Percentiles rank a stretch among this genome's conserved stretches.
Conservation (phyloP, 257 asterid species). For the Cruciata laevipes region DNA sequence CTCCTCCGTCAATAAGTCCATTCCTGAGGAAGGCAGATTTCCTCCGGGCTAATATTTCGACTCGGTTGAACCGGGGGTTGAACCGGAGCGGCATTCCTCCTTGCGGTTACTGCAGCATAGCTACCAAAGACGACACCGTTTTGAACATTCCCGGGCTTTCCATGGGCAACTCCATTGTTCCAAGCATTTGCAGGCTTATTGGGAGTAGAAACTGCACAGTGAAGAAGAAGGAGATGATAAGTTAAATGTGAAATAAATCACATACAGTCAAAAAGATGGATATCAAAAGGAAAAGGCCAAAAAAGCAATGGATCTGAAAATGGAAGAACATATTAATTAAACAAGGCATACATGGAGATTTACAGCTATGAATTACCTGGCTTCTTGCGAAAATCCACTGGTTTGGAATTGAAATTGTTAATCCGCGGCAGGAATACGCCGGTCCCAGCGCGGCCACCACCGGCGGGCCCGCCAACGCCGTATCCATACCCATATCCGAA, state of each 20-base stretch:
- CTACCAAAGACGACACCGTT: constrained; percentile 18
- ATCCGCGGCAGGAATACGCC: constrained; percentile 77
- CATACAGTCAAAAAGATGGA: not conserved
- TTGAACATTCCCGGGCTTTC: constrained; percentile 14
- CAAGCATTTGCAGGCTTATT: constrained; percentile 4
- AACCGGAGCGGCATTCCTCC: constrained; percentile 35
- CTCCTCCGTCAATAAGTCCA: constrained; percentile 23
- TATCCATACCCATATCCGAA: constrained; percentile 20
- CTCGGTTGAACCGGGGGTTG: constrained; percentile 26
- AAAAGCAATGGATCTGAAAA: not conserved
- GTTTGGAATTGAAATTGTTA: constrained; percentile 24
- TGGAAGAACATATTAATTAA: not conserved
- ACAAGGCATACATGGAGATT: not conserved
- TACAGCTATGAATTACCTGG: constrained; percentile 43
- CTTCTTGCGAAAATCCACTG: constrained; percentile 44
- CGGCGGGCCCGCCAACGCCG: constrained; percentile 16
- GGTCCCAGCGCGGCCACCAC: constrained; percentile 53
- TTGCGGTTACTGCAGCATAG: constrained; percentile 37
- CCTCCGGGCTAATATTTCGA: constrained; percentile 21
- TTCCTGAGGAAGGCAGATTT: constrained; percentile 26
- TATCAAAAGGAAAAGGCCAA: not conserved
- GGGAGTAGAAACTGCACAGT: constrained; percentile 26
- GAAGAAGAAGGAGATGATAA: not conserved
- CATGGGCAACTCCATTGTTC: constrained; percentile 9
- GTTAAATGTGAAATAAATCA: not conserved